Evolutionary conservation across 129 eudicot genomes (phyloP).

Genomic region (Helianthus annuus): DNA sequence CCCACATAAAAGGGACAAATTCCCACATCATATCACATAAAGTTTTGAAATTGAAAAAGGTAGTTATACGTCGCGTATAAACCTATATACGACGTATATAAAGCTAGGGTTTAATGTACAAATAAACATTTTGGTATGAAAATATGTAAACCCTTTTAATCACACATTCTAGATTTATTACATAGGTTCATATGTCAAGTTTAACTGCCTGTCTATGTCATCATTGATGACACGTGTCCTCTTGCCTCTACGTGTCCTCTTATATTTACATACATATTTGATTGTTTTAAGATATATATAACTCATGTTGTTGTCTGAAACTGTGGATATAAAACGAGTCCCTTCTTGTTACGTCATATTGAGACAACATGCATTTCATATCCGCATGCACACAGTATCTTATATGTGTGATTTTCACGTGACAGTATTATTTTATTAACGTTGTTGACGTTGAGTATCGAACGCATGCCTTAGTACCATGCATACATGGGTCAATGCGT

Average conservation of each 20-base stretch:
- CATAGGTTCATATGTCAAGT: not conserved
- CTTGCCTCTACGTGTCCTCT: not conserved
- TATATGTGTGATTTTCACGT: conserved; percentile 3
- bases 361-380: not conserved
- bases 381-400: not conserved
- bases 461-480: not conserved
- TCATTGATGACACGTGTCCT: not conserved
- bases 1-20: too few relatives aligned
- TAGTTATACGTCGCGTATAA: too few relatives aligned
- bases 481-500: conserved; percentile 1
- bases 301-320: not conserved
- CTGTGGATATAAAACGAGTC: not conserved
- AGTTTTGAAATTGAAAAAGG: too few relatives aligned
- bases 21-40: too few relatives aligned
- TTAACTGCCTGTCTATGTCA: not conserved
- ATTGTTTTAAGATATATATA: too few relatives aligned
- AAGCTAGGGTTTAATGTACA: too few relatives aligned
- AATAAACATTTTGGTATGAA: too few relatives aligned
- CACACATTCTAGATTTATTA: too few relatives aligned
- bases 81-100: too few relatives aligned
- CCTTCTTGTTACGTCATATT: not conserved
- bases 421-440: not conserved
- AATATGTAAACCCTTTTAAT: too few relatives aligned
- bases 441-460: conserved; percentile 7
- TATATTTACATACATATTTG: not conserved